Base-by-base conservation (phyloP, 2,329 filamentous ascomycete genomes). In the Epichloe aotearoae region DNA sequence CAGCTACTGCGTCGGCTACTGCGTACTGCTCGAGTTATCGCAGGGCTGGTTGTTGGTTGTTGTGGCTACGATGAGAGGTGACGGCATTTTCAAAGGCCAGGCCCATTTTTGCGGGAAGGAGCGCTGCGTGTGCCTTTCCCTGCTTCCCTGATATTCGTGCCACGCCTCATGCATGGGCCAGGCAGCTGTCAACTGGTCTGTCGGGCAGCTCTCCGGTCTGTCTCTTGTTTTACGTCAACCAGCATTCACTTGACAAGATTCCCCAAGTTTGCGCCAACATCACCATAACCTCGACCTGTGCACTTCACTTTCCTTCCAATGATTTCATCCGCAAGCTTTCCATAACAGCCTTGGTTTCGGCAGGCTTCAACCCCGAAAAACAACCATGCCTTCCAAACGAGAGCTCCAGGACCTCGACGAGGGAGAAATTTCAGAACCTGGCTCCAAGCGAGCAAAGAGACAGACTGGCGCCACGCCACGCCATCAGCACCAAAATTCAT, bases 401-500 rank as follows among this genome's bases (percentile, higher is more conserved):
- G 60, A 62, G 2, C 52, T 61, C 26, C 58, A 62, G 17, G 62
- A 64, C 12, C 42, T 58, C 5, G 64, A 67, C 14, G 61, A 63
- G 5, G 57, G 57, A 50, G 60, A 65, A 15, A 37, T 51, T 4
- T 55, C 53, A 15, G 58, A 62, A 19, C 52, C 58, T 1, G 62
- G 61, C 42, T 49, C 58, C 44, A 62, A 63, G 52, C 59, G 59
- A 46, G 51, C 58, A 34, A 62, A 55, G 54, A 54, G 54, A 40
- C 54, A 56, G 23, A 54, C 51, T 5, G 55, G 55, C 12, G 54
- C 59, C 37, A 70, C 65, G 58, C 53, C 64, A 51, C 66, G 65
- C 53, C 66, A 71, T 55, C 66, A 70, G 48, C 66, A 70, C 49
- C 65, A 71, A 52, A 67, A 71, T 55, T 68, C 70, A 4, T 66